phyloP scores from a whole-genome alignment of 495 filamentous ascomycete genomes.

The Podospora conica region DNA sequence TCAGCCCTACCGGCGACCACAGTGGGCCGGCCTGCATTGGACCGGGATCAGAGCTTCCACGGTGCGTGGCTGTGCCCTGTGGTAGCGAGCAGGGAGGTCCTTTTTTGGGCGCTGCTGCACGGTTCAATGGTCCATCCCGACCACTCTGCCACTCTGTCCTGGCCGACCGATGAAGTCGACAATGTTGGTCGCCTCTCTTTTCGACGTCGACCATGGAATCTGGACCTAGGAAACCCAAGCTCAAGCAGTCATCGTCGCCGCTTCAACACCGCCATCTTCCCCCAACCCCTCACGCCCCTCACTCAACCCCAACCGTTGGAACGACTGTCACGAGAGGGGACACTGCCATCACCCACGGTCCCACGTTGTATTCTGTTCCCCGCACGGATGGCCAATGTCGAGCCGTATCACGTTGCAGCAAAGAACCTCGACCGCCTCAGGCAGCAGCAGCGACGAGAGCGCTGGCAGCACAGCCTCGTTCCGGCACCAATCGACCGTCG shows the following conservation, averaged over 20 bases:
- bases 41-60: not conserved
- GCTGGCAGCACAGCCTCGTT: not conserved
- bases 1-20: not conserved
- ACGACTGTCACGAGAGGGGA: not conserved
- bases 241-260: not conserved
- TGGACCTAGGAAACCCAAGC: too few relatives aligned
- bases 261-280: not conserved
- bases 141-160: not conserved
- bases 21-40: not conserved
- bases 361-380: not conserved
- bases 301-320: not conserved
- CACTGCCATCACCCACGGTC: too few relatives aligned
- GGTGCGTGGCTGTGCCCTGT: not conserved
- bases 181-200: not conserved
- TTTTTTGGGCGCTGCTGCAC: too few relatives aligned
- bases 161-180: not conserved
- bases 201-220: too few relatives aligned
- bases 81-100: not conserved
- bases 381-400: not conserved
- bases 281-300: not conserved
- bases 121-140: too few relatives aligned
- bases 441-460: not conserved
- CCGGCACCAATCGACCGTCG: not conserved
- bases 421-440: not conserved
- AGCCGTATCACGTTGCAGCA: not conserved